Evolutionary conservation across 306 rosid genomes (phyloP).

Genomic region (Nissolia schottii): DNA sequence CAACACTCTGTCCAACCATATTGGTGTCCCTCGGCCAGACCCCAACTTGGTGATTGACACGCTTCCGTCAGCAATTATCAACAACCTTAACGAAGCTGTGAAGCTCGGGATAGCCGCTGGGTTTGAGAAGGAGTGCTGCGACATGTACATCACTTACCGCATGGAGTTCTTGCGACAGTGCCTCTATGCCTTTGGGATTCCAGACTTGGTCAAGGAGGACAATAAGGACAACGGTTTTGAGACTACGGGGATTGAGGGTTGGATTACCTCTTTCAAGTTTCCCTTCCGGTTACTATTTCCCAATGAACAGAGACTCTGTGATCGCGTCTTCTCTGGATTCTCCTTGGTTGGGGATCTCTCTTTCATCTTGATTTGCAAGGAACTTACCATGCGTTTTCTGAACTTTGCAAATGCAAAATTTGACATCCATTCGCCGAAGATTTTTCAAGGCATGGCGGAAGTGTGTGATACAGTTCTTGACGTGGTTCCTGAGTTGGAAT

Average conservation of each 20-base stretch:
- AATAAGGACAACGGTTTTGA: too few relatives aligned
- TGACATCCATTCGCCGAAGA: slow-evolving; percentile 49
- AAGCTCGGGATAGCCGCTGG: slow-evolving; percentile 58
- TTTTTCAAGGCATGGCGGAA: slow-evolving; percentile 19
- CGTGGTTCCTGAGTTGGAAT: slow-evolving; percentile 51
- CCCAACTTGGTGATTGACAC: too few relatives aligned
- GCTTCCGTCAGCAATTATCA: slow-evolving; percentile 36
- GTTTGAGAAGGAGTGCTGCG: slow-evolving; percentile 56
- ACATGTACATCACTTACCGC: slow-evolving; percentile 53
- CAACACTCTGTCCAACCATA: too few relatives aligned
- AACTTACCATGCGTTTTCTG: slow-evolving; percentile 48
- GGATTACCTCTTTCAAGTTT: slow-evolving; percentile 53
- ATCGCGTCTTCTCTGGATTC: slow-evolving; percentile 51
- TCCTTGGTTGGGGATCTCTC: slow-evolving; percentile 49
- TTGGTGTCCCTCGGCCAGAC: too few relatives aligned
- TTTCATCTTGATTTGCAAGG: slow-evolving; percentile 58
- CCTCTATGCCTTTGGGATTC: too few relatives aligned
- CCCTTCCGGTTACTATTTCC: slow-evolving; percentile 43
- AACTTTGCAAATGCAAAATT: slow-evolving; percentile 48
- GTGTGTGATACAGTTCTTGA: slow-evolving; percentile 56
- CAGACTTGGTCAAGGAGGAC: too few relatives aligned
- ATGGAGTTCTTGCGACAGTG: slow-evolving; percentile 66
- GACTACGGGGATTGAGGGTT: too few relatives aligned
- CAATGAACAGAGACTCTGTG: slow-evolving; percentile 56
- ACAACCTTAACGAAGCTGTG: slow-evolving; percentile 55